Conservation (phyloP, 345 rosid species). For the Ailanthus altissimus region DNA sequence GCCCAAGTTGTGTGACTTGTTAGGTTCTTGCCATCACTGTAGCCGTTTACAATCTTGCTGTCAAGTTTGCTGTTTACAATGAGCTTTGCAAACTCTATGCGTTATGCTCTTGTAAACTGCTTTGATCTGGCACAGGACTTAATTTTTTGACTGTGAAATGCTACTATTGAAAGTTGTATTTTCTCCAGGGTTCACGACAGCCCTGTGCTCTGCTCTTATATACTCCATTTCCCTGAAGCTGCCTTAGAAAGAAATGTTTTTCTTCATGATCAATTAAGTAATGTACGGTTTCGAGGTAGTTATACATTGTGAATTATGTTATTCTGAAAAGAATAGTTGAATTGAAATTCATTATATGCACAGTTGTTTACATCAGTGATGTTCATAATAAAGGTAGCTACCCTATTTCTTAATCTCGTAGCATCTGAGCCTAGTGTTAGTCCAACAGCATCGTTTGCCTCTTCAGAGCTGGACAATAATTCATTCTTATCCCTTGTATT, state of each 20-base stretch:
- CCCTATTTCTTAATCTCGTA: constrained; percentile 37
- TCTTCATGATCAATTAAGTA: not conserved
- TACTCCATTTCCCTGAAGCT: constrained; percentile 43
- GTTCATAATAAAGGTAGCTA: constrained; percentile 38
- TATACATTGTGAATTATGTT: not conserved
- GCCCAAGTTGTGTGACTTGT: constrained; percentile 17
- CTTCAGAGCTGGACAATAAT: constrained; percentile 42
- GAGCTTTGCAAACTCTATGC: constrained; percentile 15
- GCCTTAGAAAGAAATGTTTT: not conserved
- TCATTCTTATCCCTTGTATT: constrained; percentile 41
- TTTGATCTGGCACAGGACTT: constrained; percentile 34
- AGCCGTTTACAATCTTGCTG: constrained; percentile 18
- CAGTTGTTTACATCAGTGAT: constrained; percentile 35
- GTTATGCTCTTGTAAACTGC: constrained; percentile 29
- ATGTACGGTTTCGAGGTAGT: too few species aligned
- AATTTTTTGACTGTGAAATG: constrained; percentile 38
- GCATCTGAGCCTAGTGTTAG: constrained; percentile 45
- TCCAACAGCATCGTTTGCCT: constrained; percentile 38
- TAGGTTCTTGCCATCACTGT: constrained; percentile 41
- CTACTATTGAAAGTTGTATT: constrained; percentile 38
- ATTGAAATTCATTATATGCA: not conserved
- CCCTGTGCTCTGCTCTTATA: constrained; percentile 56
- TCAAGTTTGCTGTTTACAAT: constrained; percentile 34
- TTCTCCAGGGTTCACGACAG: constrained; percentile 37
- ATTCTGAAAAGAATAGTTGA: not conserved